Base-by-base conservation (phyloP, 1,284 basidiomycete genomes). In the Trichosporon coremiiforme region DNA sequence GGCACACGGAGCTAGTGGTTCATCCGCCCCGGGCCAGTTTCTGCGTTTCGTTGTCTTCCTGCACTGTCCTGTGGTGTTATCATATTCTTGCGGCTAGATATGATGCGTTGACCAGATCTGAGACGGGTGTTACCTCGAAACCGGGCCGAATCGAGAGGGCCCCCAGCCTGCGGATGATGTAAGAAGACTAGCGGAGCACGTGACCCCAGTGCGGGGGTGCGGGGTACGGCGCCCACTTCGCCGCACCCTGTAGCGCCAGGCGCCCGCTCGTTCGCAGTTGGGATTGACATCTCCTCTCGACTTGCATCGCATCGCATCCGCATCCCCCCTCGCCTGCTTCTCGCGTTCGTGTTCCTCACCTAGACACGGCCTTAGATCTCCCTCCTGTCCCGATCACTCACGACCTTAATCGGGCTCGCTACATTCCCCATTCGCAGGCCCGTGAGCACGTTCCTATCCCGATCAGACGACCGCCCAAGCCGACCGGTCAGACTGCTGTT, bases 141-240 rank as follows among this genome's bases (percentile, higher is more conserved):
- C 13, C 41, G 17, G 41, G 15, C 15, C 15, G 41, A n/a, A 45
- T n/a, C n/a, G 15, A 12, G 41, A 17, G 41, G 17, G 41, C 41
- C 41, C 33, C 41, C 41, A 45, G 41, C 41, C 15, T 17, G 41
- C 41, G 20, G 47, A 53, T 53, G 47, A 53, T 22, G 47, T 53
- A 53, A 53, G 47, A 53, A 53, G 20, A 20, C n/a, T 4, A 9
- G 47, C 47, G 9, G 47, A 20, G 47, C 47, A 53, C 47, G 47
- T 53, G 47, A 53, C 20, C 47, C 20, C n/a, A 53, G 17, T 53
- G 47, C 47, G 47, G 47, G 33, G 47, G 47, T 53, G 47, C 20
- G 47, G 47, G 47, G 47, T 22, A 53, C 47, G 47, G 47, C 47
- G 47, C 47, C 47, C 47, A 53, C 47, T 17, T 53, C 20, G n/a